Percentiles rank a stretch among this genome's conserved stretches.
Evolutionary conservation across 768 basidiomycete species (phyloP).

Genomic region (Plicaturopsis crispa): DNA sequence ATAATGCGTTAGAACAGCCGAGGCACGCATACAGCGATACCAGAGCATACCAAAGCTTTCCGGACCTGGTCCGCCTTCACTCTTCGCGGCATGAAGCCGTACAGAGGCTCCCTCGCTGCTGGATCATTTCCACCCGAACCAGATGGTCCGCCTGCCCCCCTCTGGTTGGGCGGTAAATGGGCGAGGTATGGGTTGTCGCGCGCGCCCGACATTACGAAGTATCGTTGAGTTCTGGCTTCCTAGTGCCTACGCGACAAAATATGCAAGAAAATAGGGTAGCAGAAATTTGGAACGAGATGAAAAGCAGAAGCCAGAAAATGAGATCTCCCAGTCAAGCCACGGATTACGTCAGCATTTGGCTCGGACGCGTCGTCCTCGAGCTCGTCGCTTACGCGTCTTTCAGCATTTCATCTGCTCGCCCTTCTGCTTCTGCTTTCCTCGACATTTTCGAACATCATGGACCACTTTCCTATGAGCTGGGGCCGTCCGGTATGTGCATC

Average conservation of each 20-base stretch:
- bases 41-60: constrained; percentile 56
- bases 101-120: constrained; percentile 50
- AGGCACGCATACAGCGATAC: too few relatives aligned
- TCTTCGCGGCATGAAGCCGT: constrained; percentile 65
- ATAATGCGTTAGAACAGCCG: too few relatives aligned
- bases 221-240: too few relatives aligned
- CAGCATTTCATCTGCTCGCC: too few relatives aligned
- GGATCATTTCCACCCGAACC: constrained; percentile 10
- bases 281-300: too few relatives aligned
- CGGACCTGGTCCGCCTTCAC: constrained; percentile 61
- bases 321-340: too few relatives aligned
- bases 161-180: constrained; percentile 27
- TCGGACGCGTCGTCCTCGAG: too few relatives aligned
- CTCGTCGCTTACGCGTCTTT: too few relatives aligned
- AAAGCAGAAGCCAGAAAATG: too few relatives aligned
- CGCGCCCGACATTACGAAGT: background rate
- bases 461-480: constrained; percentile 83
- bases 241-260: too few relatives aligned
- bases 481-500: constrained; percentile 57
- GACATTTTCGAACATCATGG: constrained; percentile 36
- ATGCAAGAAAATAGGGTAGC: too few relatives aligned
- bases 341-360: too few relatives aligned
- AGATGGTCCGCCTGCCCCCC: constrained; percentile 17
- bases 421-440: background rate
- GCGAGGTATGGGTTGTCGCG: constrained; percentile 46